These are phyloP conservation scores for Chaetoscypha palmicola DNA, from an alignment of 2,329 filamentous ascomycete species.

Conservation along the genomic window DNA sequence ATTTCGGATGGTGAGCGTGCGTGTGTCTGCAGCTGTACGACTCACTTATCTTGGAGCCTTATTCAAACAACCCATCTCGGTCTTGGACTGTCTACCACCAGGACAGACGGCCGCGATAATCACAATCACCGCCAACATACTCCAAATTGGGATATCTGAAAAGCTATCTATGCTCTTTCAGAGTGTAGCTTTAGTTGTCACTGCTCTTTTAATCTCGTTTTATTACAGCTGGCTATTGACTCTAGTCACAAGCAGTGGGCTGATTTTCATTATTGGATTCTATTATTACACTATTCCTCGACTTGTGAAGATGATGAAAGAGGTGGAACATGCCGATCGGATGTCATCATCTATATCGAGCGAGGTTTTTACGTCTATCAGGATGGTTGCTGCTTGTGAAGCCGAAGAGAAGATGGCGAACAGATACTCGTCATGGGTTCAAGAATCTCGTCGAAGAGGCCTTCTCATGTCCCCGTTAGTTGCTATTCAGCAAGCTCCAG, in stretches of 20 bases:
- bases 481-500: conserved; percentile 43
- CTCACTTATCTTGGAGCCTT: conserved; percentile 57
- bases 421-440: conserved; percentile 47
- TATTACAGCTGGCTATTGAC: conserved; percentile 50
- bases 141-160: conserved; percentile 57
- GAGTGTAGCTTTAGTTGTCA: conserved; percentile 44
- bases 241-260: conserved; percentile 47
- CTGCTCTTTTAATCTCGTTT: conserved; percentile 48
- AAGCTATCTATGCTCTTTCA: conserved; percentile 53
- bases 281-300: conserved; percentile 44
- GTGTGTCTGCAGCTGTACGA: conserved; percentile 52
- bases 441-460: conserved; percentile 40
- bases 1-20: conserved; percentile 54
- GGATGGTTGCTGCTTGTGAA: conserved; percentile 54
- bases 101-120: conserved; percentile 57
- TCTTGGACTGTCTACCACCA: conserved; percentile 58
- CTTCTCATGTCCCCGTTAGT: conserved; percentile 41
- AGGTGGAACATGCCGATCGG: conserved; percentile 40
- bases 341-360: conserved; percentile 50
- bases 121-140: conserved; percentile 55
- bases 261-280: conserved; percentile 47
- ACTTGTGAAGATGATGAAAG: conserved; percentile 43
- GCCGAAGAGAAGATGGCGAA: conserved; percentile 46
- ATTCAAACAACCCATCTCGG: conserved; percentile 58
- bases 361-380: conserved; percentile 49